A percentile compares a stretch with the other conserved stretches of the same genome.
phyloP scores from a whole-genome alignment of 306 rosid species.

The Hylodesmum podocarpum region DNA sequence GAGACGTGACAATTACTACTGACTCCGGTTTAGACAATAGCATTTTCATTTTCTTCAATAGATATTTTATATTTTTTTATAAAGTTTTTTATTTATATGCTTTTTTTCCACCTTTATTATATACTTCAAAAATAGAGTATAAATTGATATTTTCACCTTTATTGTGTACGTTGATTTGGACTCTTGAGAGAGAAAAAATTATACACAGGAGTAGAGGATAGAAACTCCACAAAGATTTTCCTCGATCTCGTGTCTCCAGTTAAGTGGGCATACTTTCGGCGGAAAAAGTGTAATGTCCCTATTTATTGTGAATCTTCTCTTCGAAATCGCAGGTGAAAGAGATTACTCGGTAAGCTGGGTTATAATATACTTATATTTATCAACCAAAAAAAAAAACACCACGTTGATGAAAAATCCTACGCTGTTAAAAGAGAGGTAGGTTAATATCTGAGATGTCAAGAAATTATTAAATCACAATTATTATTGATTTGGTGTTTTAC shows the following conservation, averaged over 20 bases:
- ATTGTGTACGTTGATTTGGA: neutral
- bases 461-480: neutral
- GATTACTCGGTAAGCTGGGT: neutral
- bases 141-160: no score
- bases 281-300: neutral
- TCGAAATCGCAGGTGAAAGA: neutral
- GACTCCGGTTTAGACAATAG: no score
- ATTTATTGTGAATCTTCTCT: neutral
- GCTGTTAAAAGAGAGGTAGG: neutral
- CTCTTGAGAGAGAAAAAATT: neutral
- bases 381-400: no score
- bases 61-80: no score
- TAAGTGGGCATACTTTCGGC: neutral
- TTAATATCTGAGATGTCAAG: neutral
- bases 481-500: neutral
- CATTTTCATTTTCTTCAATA: no score
- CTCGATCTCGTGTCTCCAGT: neutral
- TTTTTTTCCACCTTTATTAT: no score
- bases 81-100: no score
- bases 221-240: conserved; percentile 1
- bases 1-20: no score
- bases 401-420: no score
- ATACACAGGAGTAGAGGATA: neutral
- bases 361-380: no score
- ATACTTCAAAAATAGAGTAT: no score